Base-by-base conservation (phyloP, 495 filamentous ascomycete genomes). In the Trichodelitschia bisporula region DNA sequence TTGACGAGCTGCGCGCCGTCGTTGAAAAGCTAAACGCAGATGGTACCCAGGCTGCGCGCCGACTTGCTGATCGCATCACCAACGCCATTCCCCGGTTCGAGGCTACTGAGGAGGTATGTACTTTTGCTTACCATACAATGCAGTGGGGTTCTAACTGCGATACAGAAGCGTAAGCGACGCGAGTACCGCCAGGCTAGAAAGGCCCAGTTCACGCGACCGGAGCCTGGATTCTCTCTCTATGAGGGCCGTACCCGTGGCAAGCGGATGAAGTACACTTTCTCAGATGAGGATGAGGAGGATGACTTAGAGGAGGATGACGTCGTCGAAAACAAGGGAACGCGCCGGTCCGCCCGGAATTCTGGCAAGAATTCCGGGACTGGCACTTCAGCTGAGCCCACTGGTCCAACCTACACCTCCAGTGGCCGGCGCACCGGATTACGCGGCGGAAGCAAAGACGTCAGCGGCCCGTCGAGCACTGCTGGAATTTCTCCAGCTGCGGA, bases 191-290 rank as follows among this genome's bases (percentile, higher is more conserved):
- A 76, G 44, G 62, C 65, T 34, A 74, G 78, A 32, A 89, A 90
- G 46, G 76, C 78, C 28, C 71, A 74, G 33, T 97, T 95, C 50
- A 60, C 68, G 31, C 72, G 84, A 10, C 80, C 83, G 3, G 82
- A 90, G 40, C 72, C 74, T 16, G 82, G 79, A 2, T 82, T 83
- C 50, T 92, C 80, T 10, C 57, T 86, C 30, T 95, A 95, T 49
- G 86, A 97, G 55, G 89, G 89, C 21, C 78, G 86, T 26, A 95
- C 89, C 0, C 66, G 86, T 31, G 86, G 86, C 24, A 95, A 95
- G 54, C 72, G 82, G 26, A 72, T 91, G 50, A 89, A 77, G 46
- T 97, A 95, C 38, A 93, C 82, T 0, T 95, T 76, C 46, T 91
- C 80, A 0, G 80, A 91, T 25, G 82, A 91, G 23, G 79, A 89